Evolutionary conservation across 306 rosid species (phyloP), one percentile per base, ranked within the genome.

Genomic region (Rubus parviflorus): DNA sequence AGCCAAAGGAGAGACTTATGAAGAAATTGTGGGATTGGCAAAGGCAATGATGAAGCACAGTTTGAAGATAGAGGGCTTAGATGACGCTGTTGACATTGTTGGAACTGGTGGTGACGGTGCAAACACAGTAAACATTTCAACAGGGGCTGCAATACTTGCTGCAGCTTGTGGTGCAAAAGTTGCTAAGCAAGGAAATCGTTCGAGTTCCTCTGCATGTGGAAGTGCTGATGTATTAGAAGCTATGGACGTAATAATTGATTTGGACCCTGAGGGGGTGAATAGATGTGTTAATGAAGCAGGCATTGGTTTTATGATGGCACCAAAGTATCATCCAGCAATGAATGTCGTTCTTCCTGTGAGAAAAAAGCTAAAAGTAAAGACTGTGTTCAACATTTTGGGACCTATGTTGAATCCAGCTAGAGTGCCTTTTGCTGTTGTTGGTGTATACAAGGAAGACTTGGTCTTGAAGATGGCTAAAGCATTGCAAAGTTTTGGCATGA

Each of bases 71-170:
- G 95, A 90, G 54, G 98, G 93, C 76, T 88, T 94, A 75, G 81
- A 10, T 53, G 92, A 94, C 81, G 97, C 81, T 3, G 91, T 92
- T 67, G 98, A 92, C 88, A 94, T 92, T 20, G 97, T 92, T 73
- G 98, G 98, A 79, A 94, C 98, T 0, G 97, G 97, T 77, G 97
- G 97, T 23, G 97, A 92, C 68, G 97, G 98, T 17, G 97, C 96
- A 68, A 87, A 94, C 87, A 94, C 98, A 0, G 97, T 94, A 1
- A 94, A 92, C 79, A 94, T 94, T 72, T 94, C 98, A 22, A 94
- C 97, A 0, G 97, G 97, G 70, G 84, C 98, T 77, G 86, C 98
- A 2, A 89, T 92, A 77, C 95, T 94, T 46, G 87, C 98, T 62
- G 97, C 97, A 19, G 95, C 98, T 72, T 92, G 97, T 48, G 97